phyloP scores from a whole-genome alignment of 345 rosid genomes.

The Salix viminalis region DNA sequence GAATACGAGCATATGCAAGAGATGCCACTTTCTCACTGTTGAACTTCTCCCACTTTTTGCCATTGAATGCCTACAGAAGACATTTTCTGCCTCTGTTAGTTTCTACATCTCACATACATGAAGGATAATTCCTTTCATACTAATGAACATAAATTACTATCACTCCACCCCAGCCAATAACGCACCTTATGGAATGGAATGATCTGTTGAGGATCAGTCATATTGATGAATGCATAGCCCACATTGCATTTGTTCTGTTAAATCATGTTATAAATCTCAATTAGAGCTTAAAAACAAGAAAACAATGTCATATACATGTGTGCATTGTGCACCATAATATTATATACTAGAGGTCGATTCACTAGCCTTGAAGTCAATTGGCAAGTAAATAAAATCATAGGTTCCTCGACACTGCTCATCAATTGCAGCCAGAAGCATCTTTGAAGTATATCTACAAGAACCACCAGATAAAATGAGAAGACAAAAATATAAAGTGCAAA shows the following conservation, averaged over 20 bases:
- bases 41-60: constrained; percentile 90
- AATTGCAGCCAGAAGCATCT: constrained; percentile 71
- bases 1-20: constrained; percentile 84
- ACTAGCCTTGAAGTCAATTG: constrained; percentile 70
- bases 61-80: constrained; percentile 65
- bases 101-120: neutral
- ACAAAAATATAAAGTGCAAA: neutral
- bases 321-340: neutral
- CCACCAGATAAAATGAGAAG: neutral
- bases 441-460: constrained; percentile 58
- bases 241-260: constrained; percentile 91
- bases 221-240: constrained; percentile 88
- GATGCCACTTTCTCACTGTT: constrained; percentile 87
- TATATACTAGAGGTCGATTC: neutral
- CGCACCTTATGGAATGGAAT: constrained; percentile 46
- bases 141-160: neutral
- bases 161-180: neutral
- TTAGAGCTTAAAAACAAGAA: neutral
- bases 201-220: constrained; percentile 71
- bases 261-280: neutral
- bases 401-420: constrained; percentile 64
- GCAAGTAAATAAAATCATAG: constrained; percentile 63
- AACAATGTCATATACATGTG: neutral
- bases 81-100: neutral
- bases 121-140: neutral